These are phyloP conservation scores for Cystobasidiopsis lactophilus DNA, from an alignment of 768 basidiomycete species.

Conservation along the genomic window DNA sequence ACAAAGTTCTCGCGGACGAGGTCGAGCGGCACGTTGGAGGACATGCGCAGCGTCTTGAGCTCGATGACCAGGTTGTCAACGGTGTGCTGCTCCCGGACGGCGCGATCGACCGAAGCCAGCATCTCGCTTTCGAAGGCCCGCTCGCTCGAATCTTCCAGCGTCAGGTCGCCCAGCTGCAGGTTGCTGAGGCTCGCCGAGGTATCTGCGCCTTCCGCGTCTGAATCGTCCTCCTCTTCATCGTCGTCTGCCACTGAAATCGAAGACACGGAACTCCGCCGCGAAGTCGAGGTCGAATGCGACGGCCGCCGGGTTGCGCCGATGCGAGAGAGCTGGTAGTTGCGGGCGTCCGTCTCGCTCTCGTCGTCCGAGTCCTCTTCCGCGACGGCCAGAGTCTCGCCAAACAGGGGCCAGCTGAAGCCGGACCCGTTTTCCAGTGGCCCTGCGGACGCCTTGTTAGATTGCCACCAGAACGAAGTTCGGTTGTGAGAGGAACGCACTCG, in stretches of 20 bases:
- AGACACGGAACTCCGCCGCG: too few relatives aligned
- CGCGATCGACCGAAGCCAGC: constrained; percentile 65
- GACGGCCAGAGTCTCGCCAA: neutral
- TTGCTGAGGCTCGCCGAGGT: neutral
- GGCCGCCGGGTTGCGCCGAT: neutral
- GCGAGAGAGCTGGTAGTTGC: constrained; percentile 1
- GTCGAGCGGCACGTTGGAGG: constrained; percentile 72
- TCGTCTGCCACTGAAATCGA: too few relatives aligned
- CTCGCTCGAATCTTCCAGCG: constrained; percentile 19
- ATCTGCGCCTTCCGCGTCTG: neutral
- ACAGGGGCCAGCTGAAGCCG: too few relatives aligned
- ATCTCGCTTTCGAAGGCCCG: constrained; percentile 57
- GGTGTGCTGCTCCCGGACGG: constrained; percentile 72
- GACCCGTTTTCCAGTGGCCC: too few relatives aligned
- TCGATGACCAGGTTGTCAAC: constrained; percentile 86
- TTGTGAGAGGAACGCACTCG: too few relatives aligned
- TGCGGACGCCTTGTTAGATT: too few relatives aligned
- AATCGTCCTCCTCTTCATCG: neutral
- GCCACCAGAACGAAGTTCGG: too few relatives aligned
- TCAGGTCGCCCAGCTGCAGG: neutral
- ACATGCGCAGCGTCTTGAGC: constrained; percentile 89
- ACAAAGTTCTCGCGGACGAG: constrained; percentile 74
- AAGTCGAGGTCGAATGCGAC: too few relatives aligned
- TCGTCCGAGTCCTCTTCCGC: constrained; percentile 11
- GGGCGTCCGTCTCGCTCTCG: neutral